phyloP scores from a whole-genome alignment of 2,329 filamentous ascomycete genomes.

The Cercospora brassicicola region DNA sequence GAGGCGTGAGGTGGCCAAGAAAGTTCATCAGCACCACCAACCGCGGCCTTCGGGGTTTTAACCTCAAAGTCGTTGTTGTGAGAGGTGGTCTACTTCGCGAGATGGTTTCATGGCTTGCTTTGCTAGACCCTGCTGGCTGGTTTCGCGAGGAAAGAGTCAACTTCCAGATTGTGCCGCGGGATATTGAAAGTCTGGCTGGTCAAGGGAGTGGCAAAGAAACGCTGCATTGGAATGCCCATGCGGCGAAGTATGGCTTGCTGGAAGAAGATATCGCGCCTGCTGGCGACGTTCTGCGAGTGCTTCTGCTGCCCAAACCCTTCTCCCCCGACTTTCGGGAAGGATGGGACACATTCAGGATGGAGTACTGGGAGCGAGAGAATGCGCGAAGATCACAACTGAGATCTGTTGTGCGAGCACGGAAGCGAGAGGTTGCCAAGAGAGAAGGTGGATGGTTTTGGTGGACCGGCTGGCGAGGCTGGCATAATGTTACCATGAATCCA shows the following conservation, averaged over 20 bases:
- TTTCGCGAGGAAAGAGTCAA: slow-evolving; percentile 37
- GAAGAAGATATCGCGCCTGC: slow-evolving; percentile 90
- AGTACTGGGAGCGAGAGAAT: slow-evolving; percentile 98
- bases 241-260: slow-evolving; percentile 46
- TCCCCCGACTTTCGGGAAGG: slow-evolving; percentile 92
- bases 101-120: slow-evolving; percentile 54
- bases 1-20: slow-evolving; percentile 89
- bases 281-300: slow-evolving; percentile 86
- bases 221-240: slow-evolving; percentile 44
- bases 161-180: slow-evolving; percentile 42
- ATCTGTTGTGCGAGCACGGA: slow-evolving; percentile 66
- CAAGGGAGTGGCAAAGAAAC: slow-evolving; percentile 56
- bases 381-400: slow-evolving; percentile 76
- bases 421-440: slow-evolving; percentile 67
- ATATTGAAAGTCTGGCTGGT: slow-evolving; percentile 48
- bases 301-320: slow-evolving; percentile 91
- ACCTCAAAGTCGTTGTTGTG: slow-evolving; percentile 91
- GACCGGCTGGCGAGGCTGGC: slow-evolving; percentile 68
- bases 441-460: slow-evolving; percentile 82
- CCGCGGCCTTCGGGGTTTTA: slow-evolving; percentile 84
- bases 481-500: slow-evolving; percentile 33
- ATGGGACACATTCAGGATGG: slow-evolving; percentile 90
- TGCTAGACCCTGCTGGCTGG: slow-evolving; percentile 39
- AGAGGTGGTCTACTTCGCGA: slow-evolving; percentile 81
- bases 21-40: slow-evolving; percentile 89